Evolutionary conservation across 208 protist species (phyloP).

Genomic region (Crithidia acanthocephali): DNA sequence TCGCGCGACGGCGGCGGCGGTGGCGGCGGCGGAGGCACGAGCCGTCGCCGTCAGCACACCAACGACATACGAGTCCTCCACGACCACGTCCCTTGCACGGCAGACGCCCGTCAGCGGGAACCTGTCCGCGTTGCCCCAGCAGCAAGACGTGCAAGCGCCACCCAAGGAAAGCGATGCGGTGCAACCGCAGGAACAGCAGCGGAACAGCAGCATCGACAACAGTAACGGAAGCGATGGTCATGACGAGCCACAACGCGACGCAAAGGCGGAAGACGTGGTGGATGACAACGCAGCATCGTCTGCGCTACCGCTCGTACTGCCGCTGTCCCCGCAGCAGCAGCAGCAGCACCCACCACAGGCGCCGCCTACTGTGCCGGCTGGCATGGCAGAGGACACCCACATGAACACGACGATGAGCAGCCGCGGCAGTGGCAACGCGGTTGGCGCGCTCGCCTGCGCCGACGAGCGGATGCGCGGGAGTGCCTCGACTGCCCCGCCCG

Average conservation of each 20-base stretch:
- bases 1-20: slow-evolving; percentile 7
- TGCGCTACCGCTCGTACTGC: slow-evolving; percentile 1
- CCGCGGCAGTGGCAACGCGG: neutral
- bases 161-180: neutral
- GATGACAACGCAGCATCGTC: neutral
- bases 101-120: neutral
- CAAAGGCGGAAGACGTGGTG: neutral
- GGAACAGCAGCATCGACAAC: neutral
- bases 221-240: neutral
- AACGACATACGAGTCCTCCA: slow-evolving; percentile 9
- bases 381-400: neutral
- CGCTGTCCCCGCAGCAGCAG: neutral
- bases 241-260: neutral
- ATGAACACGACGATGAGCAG: neutral
- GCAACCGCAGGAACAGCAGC: neutral
- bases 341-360: neutral
- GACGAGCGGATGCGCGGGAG: neutral
- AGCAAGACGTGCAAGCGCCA: neutral
- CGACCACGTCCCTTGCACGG: neutral
- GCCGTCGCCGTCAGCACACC: neutral
- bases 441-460: neutral
- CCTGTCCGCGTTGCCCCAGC: neutral
- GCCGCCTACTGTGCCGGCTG: neutral
- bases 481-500: slow-evolving; percentile 2
- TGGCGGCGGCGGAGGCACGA: neutral